Conservation (phyloP, 2,329 filamentous ascomycete genomes). For the Trichoderma sp. region DNA sequence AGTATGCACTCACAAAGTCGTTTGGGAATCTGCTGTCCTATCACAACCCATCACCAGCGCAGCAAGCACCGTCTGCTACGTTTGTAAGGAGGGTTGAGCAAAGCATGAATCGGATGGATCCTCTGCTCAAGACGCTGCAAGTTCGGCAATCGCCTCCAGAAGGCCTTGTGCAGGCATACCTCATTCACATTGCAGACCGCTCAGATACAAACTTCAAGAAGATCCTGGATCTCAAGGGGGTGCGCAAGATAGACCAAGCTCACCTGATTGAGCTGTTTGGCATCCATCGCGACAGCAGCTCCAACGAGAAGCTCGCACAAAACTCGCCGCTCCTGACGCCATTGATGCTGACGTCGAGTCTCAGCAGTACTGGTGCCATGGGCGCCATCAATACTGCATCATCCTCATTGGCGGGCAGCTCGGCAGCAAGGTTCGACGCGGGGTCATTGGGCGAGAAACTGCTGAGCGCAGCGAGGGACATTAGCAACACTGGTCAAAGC, state of each 20-base stretch:
- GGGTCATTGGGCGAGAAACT: constrained; percentile 81
- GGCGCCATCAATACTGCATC: constrained; percentile 41
- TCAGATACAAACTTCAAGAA: constrained; percentile 95
- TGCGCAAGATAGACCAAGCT: constrained; percentile 77
- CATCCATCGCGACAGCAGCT: constrained; percentile 74
- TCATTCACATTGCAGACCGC: constrained; percentile 93
- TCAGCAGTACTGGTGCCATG: constrained; percentile 35
- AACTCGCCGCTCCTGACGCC: constrained; percentile 69
- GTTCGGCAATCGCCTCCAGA: constrained; percentile 88
- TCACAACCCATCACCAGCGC: constrained; percentile 48
- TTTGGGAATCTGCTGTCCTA: constrained; percentile 68
- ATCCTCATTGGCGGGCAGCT: constrained; percentile 39
- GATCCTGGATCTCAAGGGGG: constrained; percentile 91
- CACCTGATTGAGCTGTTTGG: constrained; percentile 82
- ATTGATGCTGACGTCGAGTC: constrained; percentile 49
- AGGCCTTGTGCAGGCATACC: constrained; percentile 91
- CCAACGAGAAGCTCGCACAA: constrained; percentile 65
- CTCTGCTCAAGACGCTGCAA: constrained; percentile 92
- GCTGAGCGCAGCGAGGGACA: constrained; percentile 82
- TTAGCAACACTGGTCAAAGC: constrained; percentile 53
- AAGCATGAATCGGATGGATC: constrained; percentile 82
- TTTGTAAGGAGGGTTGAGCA: constrained; percentile 85
- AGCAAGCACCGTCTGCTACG: constrained; percentile 48
- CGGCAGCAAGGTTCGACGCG: constrained; percentile 68
- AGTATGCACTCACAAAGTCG: constrained; percentile 81